These are phyloP conservation scores for Leishmania guyanensis DNA, from an alignment of 208 protist genomes.

Conservation along the genomic window DNA sequence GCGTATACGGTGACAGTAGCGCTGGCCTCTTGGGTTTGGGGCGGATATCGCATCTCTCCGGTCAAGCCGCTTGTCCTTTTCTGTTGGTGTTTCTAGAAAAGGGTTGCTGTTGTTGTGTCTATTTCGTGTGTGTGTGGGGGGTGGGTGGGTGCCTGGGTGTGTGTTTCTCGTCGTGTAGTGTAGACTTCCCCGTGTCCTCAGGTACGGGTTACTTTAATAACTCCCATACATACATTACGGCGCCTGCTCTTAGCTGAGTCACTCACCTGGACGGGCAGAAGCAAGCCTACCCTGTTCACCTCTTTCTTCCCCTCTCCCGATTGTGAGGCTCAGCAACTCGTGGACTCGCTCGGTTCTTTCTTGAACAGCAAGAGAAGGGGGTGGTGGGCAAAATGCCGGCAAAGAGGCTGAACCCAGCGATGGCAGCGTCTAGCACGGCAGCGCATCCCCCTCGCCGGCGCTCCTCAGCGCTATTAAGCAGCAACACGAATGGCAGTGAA, in stretches of 20 bases:
- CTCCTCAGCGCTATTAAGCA: conserved; percentile 6
- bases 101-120: neutral
- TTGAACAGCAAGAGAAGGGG: neutral
- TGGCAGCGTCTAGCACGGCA: neutral
- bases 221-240: neutral
- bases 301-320: neutral
- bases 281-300: neutral
- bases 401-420: conserved; percentile 10
- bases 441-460: conserved; percentile 5
- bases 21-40: neutral
- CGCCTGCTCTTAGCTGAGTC: neutral
- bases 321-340: neutral
- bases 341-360: neutral
- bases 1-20: neutral
- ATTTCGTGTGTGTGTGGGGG: neutral
- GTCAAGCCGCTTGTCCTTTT: neutral
- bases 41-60: neutral
- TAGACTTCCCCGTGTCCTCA: neutral
- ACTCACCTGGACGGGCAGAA: neutral
- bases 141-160: neutral
- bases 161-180: neutral
- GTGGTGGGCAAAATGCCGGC: conserved; percentile 8
- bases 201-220: neutral
- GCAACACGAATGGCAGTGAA: conserved; percentile 18
- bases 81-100: neutral